These are phyloP conservation scores for Ceratobasidium sp. DNA, from an alignment of 1,284 basidiomycete genomes.

Conservation along the genomic window DNA sequence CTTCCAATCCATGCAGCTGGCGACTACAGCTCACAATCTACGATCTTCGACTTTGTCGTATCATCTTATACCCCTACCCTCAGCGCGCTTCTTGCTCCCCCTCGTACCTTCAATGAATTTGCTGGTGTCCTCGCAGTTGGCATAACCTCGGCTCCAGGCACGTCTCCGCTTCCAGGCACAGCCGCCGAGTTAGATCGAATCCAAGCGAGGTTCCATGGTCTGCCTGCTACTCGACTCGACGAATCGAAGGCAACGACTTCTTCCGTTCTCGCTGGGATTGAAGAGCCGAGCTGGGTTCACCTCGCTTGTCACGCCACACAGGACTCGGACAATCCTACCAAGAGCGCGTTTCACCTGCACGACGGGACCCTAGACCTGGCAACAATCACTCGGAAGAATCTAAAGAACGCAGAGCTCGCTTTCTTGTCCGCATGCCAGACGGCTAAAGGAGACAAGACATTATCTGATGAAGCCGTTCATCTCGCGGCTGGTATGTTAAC, in stretches of 20 bases:
- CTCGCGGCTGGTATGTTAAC: too few species aligned
- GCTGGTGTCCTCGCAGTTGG: slow-evolving; percentile 14
- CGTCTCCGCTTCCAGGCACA: background rate
- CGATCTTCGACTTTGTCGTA: slow-evolving; percentile 14
- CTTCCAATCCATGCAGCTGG: slow-evolving; percentile 34
- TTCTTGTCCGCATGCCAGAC: too few species aligned
- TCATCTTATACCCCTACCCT: slow-evolving; percentile 25
- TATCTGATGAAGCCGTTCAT: too few species aligned
- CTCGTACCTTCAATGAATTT: background rate
- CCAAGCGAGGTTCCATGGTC: background rate
- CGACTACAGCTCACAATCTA: background rate
- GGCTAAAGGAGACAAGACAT: too few species aligned
- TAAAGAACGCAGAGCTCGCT: too few species aligned
- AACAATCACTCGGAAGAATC: too few species aligned
- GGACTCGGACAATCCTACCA: background rate
- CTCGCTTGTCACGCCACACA: slow-evolving; percentile 23
- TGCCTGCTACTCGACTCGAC: background rate
- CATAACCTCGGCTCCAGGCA: background rate
- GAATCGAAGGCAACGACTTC: background rate
- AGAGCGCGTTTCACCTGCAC: slow-evolving; percentile 28
- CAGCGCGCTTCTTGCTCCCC: background rate
- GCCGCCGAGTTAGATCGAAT: background rate
- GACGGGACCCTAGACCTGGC: too few species aligned
- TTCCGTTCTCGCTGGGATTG: background rate
- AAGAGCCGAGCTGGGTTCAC: slow-evolving; percentile 21